phyloP scores from a whole-genome alignment of 2,329 filamentous ascomycete species.

The Trichoderma atroviride region DNA sequence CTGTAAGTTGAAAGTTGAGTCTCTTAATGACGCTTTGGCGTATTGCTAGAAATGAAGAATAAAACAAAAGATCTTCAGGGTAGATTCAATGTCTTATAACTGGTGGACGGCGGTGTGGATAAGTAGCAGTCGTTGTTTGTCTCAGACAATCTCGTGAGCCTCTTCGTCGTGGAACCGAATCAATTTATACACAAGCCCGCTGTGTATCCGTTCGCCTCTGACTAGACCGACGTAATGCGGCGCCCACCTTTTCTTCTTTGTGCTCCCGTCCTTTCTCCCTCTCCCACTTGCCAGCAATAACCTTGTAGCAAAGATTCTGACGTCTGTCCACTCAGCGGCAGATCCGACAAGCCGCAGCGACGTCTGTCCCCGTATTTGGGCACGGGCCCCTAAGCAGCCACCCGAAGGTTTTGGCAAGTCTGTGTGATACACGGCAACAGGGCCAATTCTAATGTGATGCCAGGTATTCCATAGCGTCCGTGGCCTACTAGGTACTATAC shows the following conservation, averaged over 20 bases:
- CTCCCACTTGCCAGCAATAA: neutral
- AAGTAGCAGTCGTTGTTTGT: slow-evolving; percentile 1
- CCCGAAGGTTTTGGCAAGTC: neutral
- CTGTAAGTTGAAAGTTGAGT: neutral
- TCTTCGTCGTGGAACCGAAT: neutral
- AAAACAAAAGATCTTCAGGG: neutral
- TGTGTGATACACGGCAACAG: no score
- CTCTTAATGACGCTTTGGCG: neutral
- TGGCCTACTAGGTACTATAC: neutral
- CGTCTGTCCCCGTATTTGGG: slow-evolving; percentile 9
- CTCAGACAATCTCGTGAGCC: neutral
- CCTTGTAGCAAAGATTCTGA: slow-evolving; percentile 12
- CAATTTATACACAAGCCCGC: neutral
- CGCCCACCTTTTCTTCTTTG: slow-evolving; percentile 5
- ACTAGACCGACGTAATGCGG: slow-evolving; percentile 20
- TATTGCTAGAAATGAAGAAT: neutral
- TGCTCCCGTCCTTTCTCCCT: neutral
- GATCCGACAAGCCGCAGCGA: neutral
- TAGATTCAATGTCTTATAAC: neutral
- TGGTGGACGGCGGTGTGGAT: neutral
- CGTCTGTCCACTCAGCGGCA: neutral
- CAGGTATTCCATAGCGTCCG: neutral
- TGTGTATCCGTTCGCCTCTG: slow-evolving; percentile 5
- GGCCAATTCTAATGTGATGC: neutral
- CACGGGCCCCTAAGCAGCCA: slow-evolving; percentile 15